A percentile compares a stretch with the other conserved stretches of the same genome.
Evolutionary conservation across 2,329 filamentous ascomycete genomes (phyloP).

Genomic region (Xylaria sp.): DNA sequence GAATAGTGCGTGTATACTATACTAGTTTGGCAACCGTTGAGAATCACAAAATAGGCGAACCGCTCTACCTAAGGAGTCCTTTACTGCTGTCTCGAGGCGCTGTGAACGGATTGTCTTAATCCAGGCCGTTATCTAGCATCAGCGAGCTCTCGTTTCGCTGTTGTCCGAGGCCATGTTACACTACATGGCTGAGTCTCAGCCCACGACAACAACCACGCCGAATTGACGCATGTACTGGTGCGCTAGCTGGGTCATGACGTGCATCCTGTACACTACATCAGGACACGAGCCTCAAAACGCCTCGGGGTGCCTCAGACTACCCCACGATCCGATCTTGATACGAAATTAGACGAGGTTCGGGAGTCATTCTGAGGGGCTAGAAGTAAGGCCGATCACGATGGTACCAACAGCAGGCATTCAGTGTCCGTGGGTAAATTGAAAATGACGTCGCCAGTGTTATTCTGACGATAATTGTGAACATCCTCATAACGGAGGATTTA

Average conservation of each 20-base stretch:
- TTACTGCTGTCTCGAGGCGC: background rate
- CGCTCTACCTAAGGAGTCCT: background rate
- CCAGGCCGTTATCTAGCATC: background rate
- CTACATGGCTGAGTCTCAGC: slow-evolving; percentile 6
- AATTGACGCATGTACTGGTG: slow-evolving; percentile 1
- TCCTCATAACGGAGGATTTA: slow-evolving; percentile 9
- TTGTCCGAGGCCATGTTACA: slow-evolving; percentile 1
- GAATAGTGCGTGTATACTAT: too few species aligned
- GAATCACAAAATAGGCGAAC: background rate
- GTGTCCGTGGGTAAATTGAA: background rate
- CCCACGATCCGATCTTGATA: slow-evolving; percentile 4
- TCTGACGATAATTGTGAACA: slow-evolving; percentile 22
- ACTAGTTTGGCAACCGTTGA: background rate
- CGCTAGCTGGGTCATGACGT: slow-evolving; percentile 11
- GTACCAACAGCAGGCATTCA: background rate
- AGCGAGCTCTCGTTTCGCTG: background rate
- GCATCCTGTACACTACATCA: slow-evolving; percentile 13
- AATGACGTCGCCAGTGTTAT: slow-evolving; percentile 8
- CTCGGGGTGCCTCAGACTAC: background rate
- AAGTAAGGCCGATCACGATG: slow-evolving; percentile 4
- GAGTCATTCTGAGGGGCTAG: background rate
- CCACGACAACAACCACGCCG: background rate
- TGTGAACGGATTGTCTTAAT: background rate
- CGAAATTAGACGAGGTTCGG: background rate
- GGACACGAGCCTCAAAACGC: background rate